phyloP scores from a whole-genome alignment of 179 eudicot species.

The Patellifolia procumbens region DNA sequence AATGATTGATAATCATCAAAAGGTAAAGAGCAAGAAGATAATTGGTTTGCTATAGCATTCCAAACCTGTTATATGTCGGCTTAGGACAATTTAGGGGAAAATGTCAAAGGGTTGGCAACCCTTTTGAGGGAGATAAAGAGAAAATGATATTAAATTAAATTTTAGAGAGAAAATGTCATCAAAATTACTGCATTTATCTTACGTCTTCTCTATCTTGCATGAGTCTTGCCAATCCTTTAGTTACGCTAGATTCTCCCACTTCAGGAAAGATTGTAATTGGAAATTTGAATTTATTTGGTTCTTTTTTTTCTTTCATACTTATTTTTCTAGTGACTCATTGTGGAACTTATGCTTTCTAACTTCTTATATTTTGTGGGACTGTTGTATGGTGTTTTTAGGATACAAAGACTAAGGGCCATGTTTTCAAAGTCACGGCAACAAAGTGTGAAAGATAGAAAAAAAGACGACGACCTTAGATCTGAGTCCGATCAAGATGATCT shows the following conservation, averaged over 20 bases:
- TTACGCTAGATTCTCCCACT: no score
- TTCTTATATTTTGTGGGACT: conserved; percentile 12
- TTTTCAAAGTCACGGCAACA: conserved; percentile 40
- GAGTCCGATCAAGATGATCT: conserved; percentile 56
- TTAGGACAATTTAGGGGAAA: neutral
- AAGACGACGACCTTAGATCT: conserved; percentile 53
- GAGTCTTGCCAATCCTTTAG: no score
- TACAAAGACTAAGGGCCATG: conserved; percentile 51
- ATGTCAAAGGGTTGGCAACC: no score
- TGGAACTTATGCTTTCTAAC: neutral
- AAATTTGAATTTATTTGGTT: neutral
- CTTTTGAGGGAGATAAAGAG: no score
- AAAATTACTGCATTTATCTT: no score
- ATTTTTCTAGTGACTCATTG: neutral
- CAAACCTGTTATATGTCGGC: neutral
- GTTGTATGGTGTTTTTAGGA: conserved; percentile 44
- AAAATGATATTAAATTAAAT: no score
- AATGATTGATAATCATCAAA: neutral
- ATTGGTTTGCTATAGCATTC: neutral
- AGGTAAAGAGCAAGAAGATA: neutral
- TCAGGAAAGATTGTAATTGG: neutral
- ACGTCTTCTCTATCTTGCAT: no score
- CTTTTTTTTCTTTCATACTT: neutral
- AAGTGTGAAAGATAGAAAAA: conserved; percentile 51
- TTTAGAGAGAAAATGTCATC: no score